phyloP scores from a whole-genome alignment of 306 rosid species.

The Dicorynia guianensis region DNA sequence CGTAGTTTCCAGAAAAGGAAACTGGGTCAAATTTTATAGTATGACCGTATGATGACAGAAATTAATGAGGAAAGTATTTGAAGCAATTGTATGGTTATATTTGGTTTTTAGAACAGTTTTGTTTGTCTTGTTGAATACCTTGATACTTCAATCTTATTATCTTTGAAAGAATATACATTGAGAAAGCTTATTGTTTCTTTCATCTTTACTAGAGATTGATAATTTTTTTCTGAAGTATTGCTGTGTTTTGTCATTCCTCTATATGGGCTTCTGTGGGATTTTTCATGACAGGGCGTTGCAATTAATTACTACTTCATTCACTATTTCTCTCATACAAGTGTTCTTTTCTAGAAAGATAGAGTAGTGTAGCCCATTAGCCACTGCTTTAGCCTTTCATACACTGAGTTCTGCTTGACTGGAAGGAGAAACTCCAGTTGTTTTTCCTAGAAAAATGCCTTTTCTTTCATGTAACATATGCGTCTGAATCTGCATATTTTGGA shows the following conservation, averaged over 20 bases:
- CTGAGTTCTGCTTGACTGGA: too few relatives aligned
- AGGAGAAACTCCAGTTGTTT: not conserved
- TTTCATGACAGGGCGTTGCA: slow-evolving; percentile 19
- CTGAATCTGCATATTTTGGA: too few relatives aligned
- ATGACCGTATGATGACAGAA: not conserved
- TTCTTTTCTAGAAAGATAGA: too few relatives aligned
- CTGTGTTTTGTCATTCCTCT: not conserved
- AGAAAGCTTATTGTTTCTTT: not conserved
- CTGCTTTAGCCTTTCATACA: too few relatives aligned
- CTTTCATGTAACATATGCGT: not conserved
- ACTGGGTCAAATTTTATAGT: not conserved
- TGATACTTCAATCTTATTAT: not conserved
- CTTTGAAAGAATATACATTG: slow-evolving; percentile 23
- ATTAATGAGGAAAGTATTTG: not conserved
- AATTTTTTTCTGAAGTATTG: not conserved
- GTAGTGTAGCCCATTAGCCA: too few relatives aligned
- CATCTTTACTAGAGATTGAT: not conserved
- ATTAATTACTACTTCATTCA: slow-evolving; percentile 5
- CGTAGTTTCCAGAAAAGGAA: not conserved
- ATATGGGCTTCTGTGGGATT: not conserved
- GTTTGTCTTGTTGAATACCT: slow-evolving; percentile 4
- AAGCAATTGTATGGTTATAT: not conserved
- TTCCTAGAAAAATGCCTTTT: too few relatives aligned
- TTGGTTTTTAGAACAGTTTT: slow-evolving; percentile 20
- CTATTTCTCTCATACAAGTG: not conserved